Conservation (phyloP, 2,329 filamentous ascomycete species). For the Chaetomium strumarium region DNA sequence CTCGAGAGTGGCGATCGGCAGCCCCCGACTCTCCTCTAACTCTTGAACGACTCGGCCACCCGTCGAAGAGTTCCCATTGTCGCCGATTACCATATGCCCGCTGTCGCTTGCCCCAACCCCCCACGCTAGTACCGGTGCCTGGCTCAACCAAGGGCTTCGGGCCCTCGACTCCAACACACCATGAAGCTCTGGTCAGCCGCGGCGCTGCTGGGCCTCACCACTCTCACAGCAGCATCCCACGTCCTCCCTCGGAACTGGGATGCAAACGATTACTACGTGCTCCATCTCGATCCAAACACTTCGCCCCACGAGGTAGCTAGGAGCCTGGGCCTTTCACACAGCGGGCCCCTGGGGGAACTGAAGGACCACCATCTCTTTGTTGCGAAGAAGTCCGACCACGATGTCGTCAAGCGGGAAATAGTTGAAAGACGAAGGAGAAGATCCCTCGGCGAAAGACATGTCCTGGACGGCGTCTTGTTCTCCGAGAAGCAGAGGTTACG, state of each 20-base stretch:
- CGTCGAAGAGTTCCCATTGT: background rate
- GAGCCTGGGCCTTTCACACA: constrained; percentile 69
- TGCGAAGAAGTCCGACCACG: constrained; percentile 55
- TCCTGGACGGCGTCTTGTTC: constrained; percentile 69
- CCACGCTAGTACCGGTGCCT: constrained; percentile 4
- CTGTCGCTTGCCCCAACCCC: background rate
- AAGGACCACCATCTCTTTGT: constrained; percentile 81
- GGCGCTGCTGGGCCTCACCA: constrained; percentile 48
- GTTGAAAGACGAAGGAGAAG: constrained; percentile 57
- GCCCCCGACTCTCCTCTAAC: background rate
- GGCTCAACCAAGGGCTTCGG: constrained; percentile 10
- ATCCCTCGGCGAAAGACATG: constrained; percentile 43
- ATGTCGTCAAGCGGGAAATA: constrained; percentile 52
- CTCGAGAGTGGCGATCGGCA: background rate
- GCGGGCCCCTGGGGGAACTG: constrained; percentile 74
- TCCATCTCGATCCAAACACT: constrained; percentile 66
- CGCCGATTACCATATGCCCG: background rate
- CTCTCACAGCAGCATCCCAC: constrained; percentile 44
- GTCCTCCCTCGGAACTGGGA: constrained; percentile 65
- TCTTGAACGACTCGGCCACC: background rate
- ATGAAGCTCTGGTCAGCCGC: constrained; percentile 45
- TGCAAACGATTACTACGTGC: constrained; percentile 84
- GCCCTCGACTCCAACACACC: constrained; percentile 16
- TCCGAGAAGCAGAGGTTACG: constrained; percentile 65
- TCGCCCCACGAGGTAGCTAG: constrained; percentile 65